Evolutionary conservation across 2,329 filamentous ascomycete species (phyloP).

Genomic region (Fusarium sp.): DNA sequence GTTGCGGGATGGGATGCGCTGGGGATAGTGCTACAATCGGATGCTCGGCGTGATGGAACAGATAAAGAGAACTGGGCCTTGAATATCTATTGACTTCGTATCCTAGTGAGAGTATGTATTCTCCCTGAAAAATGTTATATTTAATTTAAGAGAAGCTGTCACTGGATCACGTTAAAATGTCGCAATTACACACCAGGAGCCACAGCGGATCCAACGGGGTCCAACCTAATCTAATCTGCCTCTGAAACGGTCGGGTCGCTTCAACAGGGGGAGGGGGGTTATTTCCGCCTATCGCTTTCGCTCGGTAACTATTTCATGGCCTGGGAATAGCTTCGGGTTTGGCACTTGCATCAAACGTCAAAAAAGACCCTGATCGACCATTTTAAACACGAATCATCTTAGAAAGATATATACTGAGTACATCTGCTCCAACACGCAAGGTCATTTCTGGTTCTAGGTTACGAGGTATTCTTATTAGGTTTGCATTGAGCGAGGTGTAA

Average conservation of each 20-base stretch:
- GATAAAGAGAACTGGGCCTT: no score
- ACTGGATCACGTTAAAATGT: background rate
- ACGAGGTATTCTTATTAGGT: no score
- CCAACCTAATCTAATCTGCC: slow-evolving; percentile 35
- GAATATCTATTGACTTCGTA: background rate
- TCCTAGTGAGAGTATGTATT: background rate
- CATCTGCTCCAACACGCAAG: background rate
- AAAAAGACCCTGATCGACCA: background rate
- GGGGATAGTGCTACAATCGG: slow-evolving; percentile 3
- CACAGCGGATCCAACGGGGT: slow-evolving; percentile 20
- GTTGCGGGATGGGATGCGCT: slow-evolving; percentile 7
- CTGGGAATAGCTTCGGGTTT: slow-evolving; percentile 24
- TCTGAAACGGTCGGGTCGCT: slow-evolving; percentile 29
- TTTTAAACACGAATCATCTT: background rate
- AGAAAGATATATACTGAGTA: no score
- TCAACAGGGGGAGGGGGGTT: slow-evolving; percentile 21
- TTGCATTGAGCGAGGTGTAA: no score
- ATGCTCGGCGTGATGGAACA: background rate
- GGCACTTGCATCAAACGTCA: no score
- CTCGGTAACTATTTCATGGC: background rate
- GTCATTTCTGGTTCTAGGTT: no score
- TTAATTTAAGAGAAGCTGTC: background rate
- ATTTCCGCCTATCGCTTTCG: slow-evolving; percentile 13
- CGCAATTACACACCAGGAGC: slow-evolving; percentile 5
- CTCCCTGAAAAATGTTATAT: no score